Conservation (phyloP, 441 rosid genomes). For the Rhodomyrtus psidioides region DNA sequence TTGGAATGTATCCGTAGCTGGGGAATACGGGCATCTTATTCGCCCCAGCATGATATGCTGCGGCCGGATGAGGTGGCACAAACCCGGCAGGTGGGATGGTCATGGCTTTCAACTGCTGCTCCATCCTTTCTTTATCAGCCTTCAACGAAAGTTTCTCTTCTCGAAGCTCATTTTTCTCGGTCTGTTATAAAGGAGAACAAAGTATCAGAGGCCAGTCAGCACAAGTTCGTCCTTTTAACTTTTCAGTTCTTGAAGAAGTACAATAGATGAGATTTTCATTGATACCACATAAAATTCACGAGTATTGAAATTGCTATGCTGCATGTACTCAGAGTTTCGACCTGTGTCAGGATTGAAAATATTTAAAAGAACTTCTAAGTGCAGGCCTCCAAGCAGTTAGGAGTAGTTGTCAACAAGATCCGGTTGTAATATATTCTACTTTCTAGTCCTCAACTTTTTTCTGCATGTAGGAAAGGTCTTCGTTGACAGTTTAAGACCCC, state of each 20-base stretch:
- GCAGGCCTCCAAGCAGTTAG: neutral
- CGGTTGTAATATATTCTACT: neutral
- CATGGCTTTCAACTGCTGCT: conserved; percentile 58
- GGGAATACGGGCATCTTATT: conserved; percentile 71
- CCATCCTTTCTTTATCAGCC: conserved; percentile 70
- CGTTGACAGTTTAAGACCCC: neutral
- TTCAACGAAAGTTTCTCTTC: conserved; percentile 73
- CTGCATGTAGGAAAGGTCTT: neutral
- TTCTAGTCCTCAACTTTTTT: neutral
- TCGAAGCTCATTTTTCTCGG: conserved; percentile 80
- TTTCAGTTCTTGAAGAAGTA: neutral
- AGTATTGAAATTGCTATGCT: neutral
- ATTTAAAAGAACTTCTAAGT: neutral
- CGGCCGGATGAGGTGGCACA: conserved; percentile 42
- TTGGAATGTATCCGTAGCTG: conserved; percentile 69
- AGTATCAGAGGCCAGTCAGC: neutral
- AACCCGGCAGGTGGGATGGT: conserved; percentile 47
- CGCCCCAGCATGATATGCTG: conserved; percentile 42
- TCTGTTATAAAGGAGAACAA: conserved; percentile 27
- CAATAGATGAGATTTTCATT: neutral
- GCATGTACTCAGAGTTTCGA: neutral
- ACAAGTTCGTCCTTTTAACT: neutral
- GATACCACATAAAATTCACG: neutral
- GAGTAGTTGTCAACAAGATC: neutral
- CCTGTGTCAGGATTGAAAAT: neutral